Evolutionary conservation across 495 filamentous ascomycete species (phyloP), one percentile per base, ranked within the genome.

Genomic region (Penicillium paxilli): DNA sequence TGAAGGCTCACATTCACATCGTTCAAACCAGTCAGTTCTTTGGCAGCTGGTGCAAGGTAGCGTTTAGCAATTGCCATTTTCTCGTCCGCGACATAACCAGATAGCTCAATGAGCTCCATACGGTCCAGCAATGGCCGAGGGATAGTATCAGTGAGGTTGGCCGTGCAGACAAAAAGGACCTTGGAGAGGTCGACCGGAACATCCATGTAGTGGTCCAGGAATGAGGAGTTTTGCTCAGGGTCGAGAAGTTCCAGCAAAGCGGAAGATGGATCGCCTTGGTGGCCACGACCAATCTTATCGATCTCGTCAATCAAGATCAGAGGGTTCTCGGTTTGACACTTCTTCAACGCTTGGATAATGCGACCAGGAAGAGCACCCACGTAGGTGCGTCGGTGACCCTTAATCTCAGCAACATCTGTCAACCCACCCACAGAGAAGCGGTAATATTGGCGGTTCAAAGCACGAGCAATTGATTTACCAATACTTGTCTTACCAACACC

Each of bases 321-420:
- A 37, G 95, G 95, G 67, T 99, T 99, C 67, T 98, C 95, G 0
- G 95, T 98, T 68, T 98, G 92, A 71, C 94, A 97, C 69, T 98
- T 98, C 84, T 99, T 99, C 51, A 99, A 76, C 20, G 95, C 95
- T 73, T 98, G 95, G 55, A 98, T 98, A 67, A 98, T 95, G 45
- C 95, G 87, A 21, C 95, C 95, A 22, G 95, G 95, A 38, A 99
- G 76, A 38, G 95, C 95, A 51, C 95, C 95, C 48, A 99, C 93
- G 64, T 99, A 99, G 10, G 95, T 99, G 58, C 95, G 79, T 54
- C 95, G 81, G 66, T 99, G 95, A 40, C 95, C 95, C 79, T 99
- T 99, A 73, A 99, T 96, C 70, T 99, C 95, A n/a, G 95, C 94
- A 58, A 98, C 95, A 74, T 99, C 95, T 11, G 92, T 92, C 51